phyloP scores from a whole-genome alignment of 768 basidiomycete genomes.

The Lepiota subincarnata region DNA sequence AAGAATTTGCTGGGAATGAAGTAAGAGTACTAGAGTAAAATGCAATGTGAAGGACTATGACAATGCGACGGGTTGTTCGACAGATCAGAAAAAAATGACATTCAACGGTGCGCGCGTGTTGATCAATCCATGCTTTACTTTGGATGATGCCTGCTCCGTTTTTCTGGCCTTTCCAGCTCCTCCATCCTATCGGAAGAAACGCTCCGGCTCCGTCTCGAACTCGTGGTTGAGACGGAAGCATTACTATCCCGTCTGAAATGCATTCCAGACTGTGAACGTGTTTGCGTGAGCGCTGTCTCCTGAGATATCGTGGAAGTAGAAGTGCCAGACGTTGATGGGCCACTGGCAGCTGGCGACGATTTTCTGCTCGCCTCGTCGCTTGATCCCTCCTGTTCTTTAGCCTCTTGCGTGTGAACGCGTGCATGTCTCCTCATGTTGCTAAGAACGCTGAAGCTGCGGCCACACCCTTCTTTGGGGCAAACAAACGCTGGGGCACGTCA shows the following conservation, averaged over 20 bases:
- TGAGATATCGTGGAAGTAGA: background rate
- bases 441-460: constrained; percentile 79
- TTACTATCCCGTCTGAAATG: constrained; percentile 35
- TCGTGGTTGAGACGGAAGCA: constrained; percentile 37
- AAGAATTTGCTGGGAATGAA: background rate
- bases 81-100: too few species aligned
- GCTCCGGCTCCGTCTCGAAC: constrained; percentile 37
- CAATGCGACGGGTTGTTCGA: background rate
- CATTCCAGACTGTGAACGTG: constrained; percentile 12
- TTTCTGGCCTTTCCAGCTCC: constrained; percentile 26
- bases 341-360: constrained; percentile 3
- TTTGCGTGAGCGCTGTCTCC: constrained; percentile 12
- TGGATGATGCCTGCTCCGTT: constrained; percentile 24
- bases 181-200: constrained; percentile 28
- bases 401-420: constrained; percentile 52
- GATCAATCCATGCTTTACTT: background rate
- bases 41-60: constrained; percentile 5
- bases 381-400: constrained; percentile 33
- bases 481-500: constrained; percentile 51
- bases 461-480: constrained; percentile 72
- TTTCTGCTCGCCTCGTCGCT: constrained; percentile 44
- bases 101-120: background rate
- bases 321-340: constrained; percentile 4
- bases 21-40: background rate
- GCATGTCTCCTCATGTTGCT: constrained; percentile 89